Base-by-base conservation (phyloP, 768 basidiomycete genomes). In the Trametopsis cervina region DNA sequence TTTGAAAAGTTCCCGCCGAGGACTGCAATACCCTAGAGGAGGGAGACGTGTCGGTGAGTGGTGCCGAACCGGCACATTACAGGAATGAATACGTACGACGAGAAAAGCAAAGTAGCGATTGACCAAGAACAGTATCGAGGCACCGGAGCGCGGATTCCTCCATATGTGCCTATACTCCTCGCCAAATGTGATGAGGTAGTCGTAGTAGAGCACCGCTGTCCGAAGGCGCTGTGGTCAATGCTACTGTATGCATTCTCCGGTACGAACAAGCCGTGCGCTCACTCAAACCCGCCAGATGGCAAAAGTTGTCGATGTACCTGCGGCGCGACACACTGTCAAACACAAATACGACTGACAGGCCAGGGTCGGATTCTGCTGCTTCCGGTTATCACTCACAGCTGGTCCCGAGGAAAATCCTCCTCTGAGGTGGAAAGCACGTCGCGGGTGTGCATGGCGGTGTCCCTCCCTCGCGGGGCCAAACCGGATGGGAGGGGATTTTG, bases 61-160 rank as follows among this genome's bases (percentile, higher is more conserved):
- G n/a, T n/a, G n/a, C n/a, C n/a, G n/a, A n/a, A n/a, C n/a, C n/a
- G n/a, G n/a, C n/a, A n/a, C n/a, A n/a, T n/a, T n/a, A n/a, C n/a
- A n/a, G n/a, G n/a, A n/a, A n/a, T n/a, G n/a, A n/a, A n/a, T n/a
- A 48, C 47, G 4, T 13, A 48, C 47, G 22, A 29, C 40, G 15
- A 52, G 22, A 12, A 51, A 45, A 24, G 56, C 52, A 10, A 59
- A 50, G 46, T 61, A 61, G 25, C 60, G 60, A 42, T 57, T 61
- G 7, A 58, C 25, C 18, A 61, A 49, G 50, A 59, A 61, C n/a
- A 42, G 51, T 37, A 43, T 40, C 36, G 60, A 48, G 22, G 51
- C 55, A 21, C 39, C 45, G 1, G 51, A 47, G 18, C 48, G 52
- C 18, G 50, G 53, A 15, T 50, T 49, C 4, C 23, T 36, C 60